Percentiles rank a stretch among this genome's conserved stretches.
Conservation (phyloP, 495 filamentous ascomycete genomes). For the Astrocystis sublimbata region DNA sequence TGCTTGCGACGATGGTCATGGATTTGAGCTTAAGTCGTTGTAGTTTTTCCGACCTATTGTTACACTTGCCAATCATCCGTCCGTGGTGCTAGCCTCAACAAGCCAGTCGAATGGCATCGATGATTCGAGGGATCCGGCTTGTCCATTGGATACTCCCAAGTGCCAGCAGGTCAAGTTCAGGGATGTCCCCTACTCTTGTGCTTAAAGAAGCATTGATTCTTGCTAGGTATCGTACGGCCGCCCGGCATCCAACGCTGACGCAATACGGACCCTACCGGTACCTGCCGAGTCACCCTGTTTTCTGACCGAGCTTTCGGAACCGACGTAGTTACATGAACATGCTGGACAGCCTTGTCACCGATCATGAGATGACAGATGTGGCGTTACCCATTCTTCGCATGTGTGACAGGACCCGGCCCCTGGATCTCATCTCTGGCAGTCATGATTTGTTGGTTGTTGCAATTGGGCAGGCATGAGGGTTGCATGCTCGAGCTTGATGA, state of each 20-base stretch:
- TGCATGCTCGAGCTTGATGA: constrained; percentile 8
- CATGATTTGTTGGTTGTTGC: constrained; percentile 3
- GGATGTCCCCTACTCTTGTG: neutral
- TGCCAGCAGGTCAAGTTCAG: neutral
- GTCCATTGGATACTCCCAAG: neutral
- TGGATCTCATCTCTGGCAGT: neutral
- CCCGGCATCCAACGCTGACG: neutral
- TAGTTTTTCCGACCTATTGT: neutral
- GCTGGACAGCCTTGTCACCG: neutral
- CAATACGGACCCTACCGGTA: neutral
- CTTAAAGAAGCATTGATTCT: neutral
- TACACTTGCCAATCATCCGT: neutral
- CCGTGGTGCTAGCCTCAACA: neutral
- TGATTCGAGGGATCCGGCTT: neutral
- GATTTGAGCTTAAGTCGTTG: neutral
- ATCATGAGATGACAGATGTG: constrained; percentile 9
- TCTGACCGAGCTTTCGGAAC: neutral
- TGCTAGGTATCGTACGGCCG: neutral
- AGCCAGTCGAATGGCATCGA: neutral
- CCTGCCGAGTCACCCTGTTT: neutral
- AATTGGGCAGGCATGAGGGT: constrained; percentile 11
- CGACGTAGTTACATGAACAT: constrained; percentile 1
- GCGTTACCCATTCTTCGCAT: constrained; percentile 6
- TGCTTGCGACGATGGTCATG: neutral
- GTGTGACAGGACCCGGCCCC: neutral